Base-by-base conservation (phyloP, 2,329 filamentous ascomycete genomes). In the Nannizzia gypsea region DNA sequence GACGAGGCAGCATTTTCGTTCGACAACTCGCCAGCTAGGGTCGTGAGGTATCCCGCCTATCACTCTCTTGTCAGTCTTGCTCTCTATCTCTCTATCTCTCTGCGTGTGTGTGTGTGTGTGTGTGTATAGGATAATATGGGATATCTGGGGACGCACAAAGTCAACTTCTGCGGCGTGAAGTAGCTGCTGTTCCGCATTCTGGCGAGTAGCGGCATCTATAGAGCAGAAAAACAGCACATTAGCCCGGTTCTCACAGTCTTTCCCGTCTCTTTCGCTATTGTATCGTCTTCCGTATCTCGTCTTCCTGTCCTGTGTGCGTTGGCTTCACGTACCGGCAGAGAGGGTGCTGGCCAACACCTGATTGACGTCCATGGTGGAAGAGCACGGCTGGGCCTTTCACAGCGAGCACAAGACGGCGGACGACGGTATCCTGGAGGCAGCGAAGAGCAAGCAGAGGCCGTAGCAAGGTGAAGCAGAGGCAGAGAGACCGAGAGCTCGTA, bases 341-440 rank as follows among this genome's bases (percentile, higher is more conserved):
- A 97, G 85, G 76, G 93, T 97, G 81, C 91, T 92, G 78, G 90
- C 85, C 81, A 99, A 88, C 80, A 99, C 92, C 80, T 90, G 87
- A 81, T 92, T 95, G 81, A 97, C 95, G 80, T 97, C 90, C 88
- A 95, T 91, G 80, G 83, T 90, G 54, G 22, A 24, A 24, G 31
- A 24, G 9, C 38, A 40, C 11, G 13, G 31, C 31, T 40, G n/a
- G 31, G 24, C n/a, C 54, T 17, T 40, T 38, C 54, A 40, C 31
- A 34, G 17, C 15, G 26, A 38, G 54, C 11, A 56, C 13, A 2
- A 56, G 24, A 52, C 44, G 44, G 20, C n/a, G 11, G 20, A 48
- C 17, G 46, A 11, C 28, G 31, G 13, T 13, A 13, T 36, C 31
- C 31, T 36, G 13, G 31, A 36, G 31, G 13, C 9, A 13, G 31